phyloP scores from a whole-genome alignment of 768 basidiomycete genomes.

The Mycena floridula region DNA sequence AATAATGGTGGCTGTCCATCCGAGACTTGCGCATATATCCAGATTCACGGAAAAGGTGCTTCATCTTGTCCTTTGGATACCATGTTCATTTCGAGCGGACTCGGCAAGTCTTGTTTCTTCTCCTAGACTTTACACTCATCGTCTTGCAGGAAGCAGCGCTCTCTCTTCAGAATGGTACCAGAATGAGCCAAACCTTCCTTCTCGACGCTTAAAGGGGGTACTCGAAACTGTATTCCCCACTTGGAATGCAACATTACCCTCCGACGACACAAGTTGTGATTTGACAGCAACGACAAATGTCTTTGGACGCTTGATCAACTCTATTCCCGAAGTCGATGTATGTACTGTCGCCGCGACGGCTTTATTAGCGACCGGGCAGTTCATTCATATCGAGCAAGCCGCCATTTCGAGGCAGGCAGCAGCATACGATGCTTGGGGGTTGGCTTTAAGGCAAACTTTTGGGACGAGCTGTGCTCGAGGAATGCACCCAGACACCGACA shows the following conservation, averaged over 20 bases:
- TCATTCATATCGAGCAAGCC: conserved; percentile 39
- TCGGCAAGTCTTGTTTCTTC: conserved; percentile 25
- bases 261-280: conserved; percentile 31
- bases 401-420: conserved; percentile 10
- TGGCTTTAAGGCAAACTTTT: conserved; percentile 28
- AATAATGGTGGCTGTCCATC: conserved; percentile 30
- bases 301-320: conserved; percentile 38
- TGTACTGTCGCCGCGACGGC: conserved; percentile 22
- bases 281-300: conserved; percentile 41
- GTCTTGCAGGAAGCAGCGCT: conserved; percentile 1
- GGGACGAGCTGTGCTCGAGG: too few species aligned
- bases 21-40: conserved; percentile 36
- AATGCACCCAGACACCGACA: too few species aligned
- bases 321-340: conserved; percentile 20
- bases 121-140: not conserved
- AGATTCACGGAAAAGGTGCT: conserved; percentile 39
- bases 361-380: conserved; percentile 25
- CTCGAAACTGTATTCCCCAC: conserved; percentile 25
- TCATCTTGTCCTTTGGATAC: conserved; percentile 31
- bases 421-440: conserved; percentile 27
- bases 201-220: conserved; percentile 27
- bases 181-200: conserved; percentile 22
- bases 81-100: conserved; percentile 39
- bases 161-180: conserved; percentile 28
- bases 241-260: conserved; percentile 34